A percentile compares a stretch with the other conserved stretches of the same genome.
Evolutionary conservation across 805 yeast species (phyloP).

Genomic region (Candida peoriensis): DNA sequence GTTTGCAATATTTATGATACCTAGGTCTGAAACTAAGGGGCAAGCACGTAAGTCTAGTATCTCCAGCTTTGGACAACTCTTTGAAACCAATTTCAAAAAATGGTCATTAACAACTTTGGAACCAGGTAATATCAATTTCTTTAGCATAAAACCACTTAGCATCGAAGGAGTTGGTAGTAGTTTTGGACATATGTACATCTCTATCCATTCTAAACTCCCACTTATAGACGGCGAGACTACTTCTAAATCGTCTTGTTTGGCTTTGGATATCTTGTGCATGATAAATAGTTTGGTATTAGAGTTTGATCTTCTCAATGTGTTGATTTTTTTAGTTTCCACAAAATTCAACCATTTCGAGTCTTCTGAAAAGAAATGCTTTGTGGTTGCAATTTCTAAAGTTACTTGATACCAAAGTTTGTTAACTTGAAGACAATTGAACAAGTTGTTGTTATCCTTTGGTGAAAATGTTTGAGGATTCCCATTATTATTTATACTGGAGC

Average conservation of each 20-base stretch:
- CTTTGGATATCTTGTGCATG: slow-evolving; percentile 57
- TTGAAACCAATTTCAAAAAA: slow-evolving; percentile 47
- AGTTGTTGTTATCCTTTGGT: slow-evolving; percentile 20
- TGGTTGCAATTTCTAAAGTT: slow-evolving; percentile 49
- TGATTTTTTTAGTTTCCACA: slow-evolving; percentile 9
- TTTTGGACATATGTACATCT: slow-evolving; percentile 78
- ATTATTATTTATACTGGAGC: slow-evolving; percentile 6
- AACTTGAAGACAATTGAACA: slow-evolving; percentile 64
- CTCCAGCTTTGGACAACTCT: slow-evolving; percentile 52
- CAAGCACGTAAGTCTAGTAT: slow-evolving; percentile 81
- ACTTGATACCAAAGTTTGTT: slow-evolving; percentile 60
- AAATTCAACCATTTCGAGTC: slow-evolving; percentile 42
- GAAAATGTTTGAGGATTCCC: slow-evolving; percentile 19
- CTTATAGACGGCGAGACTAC: slow-evolving; percentile 39
- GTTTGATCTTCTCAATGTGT: slow-evolving; percentile 14
- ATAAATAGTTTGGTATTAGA: slow-evolving; percentile 46
- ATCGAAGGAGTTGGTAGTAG: slow-evolving; percentile 50
- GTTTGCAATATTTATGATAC: slow-evolving; percentile 61
- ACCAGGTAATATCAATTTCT: slow-evolving; percentile 61
- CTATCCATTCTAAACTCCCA: slow-evolving; percentile 58
- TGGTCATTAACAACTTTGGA: slow-evolving; percentile 56
- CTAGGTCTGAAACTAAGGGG: slow-evolving; percentile 68
- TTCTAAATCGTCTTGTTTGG: slow-evolving; percentile 51
- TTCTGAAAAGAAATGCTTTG: slow-evolving; percentile 49
- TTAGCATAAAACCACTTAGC: slow-evolving; percentile 37